Evolutionary conservation across 2,329 filamentous ascomycete species (phyloP).

Genomic region (Diaporthe citriasiana): DNA sequence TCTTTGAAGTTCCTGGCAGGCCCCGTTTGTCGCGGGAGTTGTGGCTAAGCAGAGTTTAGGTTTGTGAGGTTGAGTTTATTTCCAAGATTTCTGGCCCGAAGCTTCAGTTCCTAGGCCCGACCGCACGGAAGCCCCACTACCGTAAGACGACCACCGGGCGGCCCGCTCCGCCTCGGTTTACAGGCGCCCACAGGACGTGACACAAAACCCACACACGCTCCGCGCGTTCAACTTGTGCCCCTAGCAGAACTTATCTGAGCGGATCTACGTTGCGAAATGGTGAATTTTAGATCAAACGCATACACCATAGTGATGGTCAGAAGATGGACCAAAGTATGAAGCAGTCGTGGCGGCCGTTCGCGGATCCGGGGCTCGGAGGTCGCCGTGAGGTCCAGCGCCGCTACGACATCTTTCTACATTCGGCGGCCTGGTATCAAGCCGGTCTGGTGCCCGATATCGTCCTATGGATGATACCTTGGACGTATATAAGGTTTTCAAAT

Average conservation of each 20-base stretch:
- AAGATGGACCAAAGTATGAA: not conserved
- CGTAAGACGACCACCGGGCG: not conserved
- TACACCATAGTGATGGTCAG: not conserved
- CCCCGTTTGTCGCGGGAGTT: not conserved
- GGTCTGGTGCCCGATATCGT: slow-evolving; percentile 4
- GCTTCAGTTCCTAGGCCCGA: slow-evolving; percentile 11
- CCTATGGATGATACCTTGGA: not conserved
- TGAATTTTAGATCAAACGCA: not conserved
- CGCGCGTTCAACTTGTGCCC: not conserved
- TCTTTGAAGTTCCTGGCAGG: not conserved
- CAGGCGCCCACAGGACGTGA: not conserved
- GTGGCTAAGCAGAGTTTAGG: not conserved
- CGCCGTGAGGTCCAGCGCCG: not conserved
- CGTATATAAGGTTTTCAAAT: not conserved
- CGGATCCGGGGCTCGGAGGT: slow-evolving; percentile 30
- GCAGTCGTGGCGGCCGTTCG: not conserved
- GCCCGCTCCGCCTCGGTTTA: slow-evolving; percentile 15
- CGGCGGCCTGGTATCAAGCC: slow-evolving; percentile 12
- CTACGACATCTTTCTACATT: not conserved
- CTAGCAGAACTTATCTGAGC: too few relatives aligned
- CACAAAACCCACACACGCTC: not conserved
- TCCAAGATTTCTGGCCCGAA: not conserved
- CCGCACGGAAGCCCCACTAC: slow-evolving; percentile 8
- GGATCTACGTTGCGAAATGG: not conserved
- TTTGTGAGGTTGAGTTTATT: not conserved